Percentiles rank a stretch among this genome's conserved stretches.
Conservation (phyloP, 495 filamentous ascomycete species). For the Penicillium lagena region DNA sequence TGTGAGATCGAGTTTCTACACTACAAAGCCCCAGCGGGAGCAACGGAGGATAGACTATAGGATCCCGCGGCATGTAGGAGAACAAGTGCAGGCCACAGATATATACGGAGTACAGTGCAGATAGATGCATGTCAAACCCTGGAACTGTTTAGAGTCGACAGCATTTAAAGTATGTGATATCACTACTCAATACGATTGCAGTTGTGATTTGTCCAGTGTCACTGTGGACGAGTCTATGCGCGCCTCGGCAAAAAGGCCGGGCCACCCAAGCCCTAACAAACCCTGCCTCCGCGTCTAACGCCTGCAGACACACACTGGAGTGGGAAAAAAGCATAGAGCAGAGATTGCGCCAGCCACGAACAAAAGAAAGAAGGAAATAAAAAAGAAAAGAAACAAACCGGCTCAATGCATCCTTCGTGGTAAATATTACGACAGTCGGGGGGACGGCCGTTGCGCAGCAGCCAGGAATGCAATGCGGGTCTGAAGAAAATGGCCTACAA, state of each 20-base stretch:
- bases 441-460: slow-evolving; percentile 15
- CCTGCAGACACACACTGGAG: no score
- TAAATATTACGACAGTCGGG: slow-evolving; percentile 8
- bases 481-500: no score
- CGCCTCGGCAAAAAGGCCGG: no score
- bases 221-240: slow-evolving; percentile 1
- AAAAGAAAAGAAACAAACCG: no score
- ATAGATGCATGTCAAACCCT: slow-evolving; percentile 19
- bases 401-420: no score
- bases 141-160: neutral
- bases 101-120: slow-evolving; percentile 11
- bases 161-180: neutral
- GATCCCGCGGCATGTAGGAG: neutral
- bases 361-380: slow-evolving; percentile 1
- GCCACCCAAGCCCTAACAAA: no score
- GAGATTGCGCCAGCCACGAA: slow-evolving; percentile 7
- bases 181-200: neutral
- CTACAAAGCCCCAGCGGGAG: no score
- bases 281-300: no score
- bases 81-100: slow-evolving; percentile 6
- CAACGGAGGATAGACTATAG: no score
- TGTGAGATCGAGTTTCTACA: no score
- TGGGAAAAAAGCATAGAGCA: neutral
- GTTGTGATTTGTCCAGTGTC: slow-evolving; percentile 20
- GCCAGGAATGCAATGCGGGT: slow-evolving; percentile 12